Base-by-base conservation (phyloP, 805 yeast genomes). In the Jamesozyma jinghongensis region DNA sequence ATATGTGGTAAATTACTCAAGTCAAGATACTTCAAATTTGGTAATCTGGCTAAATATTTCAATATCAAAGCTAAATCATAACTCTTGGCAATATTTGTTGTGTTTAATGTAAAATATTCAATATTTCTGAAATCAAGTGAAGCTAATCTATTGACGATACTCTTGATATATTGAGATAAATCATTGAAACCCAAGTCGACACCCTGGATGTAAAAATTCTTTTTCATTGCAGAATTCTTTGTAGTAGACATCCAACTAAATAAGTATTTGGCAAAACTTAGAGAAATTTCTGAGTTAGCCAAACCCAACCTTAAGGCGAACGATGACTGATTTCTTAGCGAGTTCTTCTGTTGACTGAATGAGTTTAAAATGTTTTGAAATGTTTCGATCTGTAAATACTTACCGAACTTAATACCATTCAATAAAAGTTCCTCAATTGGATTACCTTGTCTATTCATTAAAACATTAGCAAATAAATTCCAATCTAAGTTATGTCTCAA, bases 111-210 rank as follows among this genome's bases (percentile, higher is more conserved):
- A 29, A 81, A 55, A 51, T 76, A 72, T 37, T 63, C 54, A 43
- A 75, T 48, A n/a, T 64, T 40, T 7, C 41, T 40, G 26, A 40
- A 51, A n/a, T 45, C 37, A 19, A 50, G 34, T 2, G 56, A 29
- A 3, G 59, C 51, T 7, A 58, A 36, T 37, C 50, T 56, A 32
- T 50, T 53, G 13, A 48, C 54, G 30, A 53, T 47, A 3, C 54
- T 50, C 38, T 54, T 61, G 46, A 56, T 58, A 47, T 58, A 44
- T 12, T 55, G 51, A 18, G 59, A 58, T 20, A 82, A 61, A 56
- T 85, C 90, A 57, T 87, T 87, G 54, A 79, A 87, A 2, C 94
- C 94, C 12, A 87, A 51, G 65, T 87, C 95, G 5, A 88, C 60
- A 5, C 95, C 96, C 47, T 49, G 63, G 52, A 57, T 59, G 61